These are phyloP conservation scores for Colletotrichum sp. DNA, from an alignment of 2,329 filamentous ascomycete species.

Conservation along the genomic window DNA sequence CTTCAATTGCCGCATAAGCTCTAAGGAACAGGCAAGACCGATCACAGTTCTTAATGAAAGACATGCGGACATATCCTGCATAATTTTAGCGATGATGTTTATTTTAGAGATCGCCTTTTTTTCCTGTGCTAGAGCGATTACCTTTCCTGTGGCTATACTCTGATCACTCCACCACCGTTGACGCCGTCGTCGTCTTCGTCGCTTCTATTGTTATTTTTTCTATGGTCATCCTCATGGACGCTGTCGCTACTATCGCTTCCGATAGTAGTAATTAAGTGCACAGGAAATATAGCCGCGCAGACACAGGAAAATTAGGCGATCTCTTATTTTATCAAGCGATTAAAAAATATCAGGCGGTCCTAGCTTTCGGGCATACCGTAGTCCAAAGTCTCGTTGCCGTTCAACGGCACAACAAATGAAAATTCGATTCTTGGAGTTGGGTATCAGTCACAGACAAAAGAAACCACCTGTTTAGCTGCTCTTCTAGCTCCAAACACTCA, in stretches of 20 bases:
- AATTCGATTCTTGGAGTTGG: background rate
- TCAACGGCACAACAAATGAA: accelerated
- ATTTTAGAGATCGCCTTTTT: no score
- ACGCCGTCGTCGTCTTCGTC: no score
- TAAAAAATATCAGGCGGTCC: background rate
- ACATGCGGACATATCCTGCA: no score
- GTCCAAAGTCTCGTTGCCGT: background rate
- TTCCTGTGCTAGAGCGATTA: no score
- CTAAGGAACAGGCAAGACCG: accelerated
- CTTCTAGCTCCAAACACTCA: background rate
- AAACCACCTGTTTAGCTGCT: background rate
- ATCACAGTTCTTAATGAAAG: background rate
- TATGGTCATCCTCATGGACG: no score
- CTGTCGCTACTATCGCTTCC: no score
- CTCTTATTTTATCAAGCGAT: background rate
- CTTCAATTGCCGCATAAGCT: background rate
- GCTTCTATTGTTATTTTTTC: no score
- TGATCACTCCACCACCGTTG: no score
- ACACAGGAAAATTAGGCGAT: no score
- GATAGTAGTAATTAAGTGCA: no score
- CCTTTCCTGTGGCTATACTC: no score
- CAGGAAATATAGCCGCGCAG: no score
- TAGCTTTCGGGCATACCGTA: background rate
- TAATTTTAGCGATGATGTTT: background rate
- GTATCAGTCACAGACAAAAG: background rate